Base-by-base conservation (phyloP, 2,329 filamentous ascomycete species). In the Dissoconium aciculare region DNA sequence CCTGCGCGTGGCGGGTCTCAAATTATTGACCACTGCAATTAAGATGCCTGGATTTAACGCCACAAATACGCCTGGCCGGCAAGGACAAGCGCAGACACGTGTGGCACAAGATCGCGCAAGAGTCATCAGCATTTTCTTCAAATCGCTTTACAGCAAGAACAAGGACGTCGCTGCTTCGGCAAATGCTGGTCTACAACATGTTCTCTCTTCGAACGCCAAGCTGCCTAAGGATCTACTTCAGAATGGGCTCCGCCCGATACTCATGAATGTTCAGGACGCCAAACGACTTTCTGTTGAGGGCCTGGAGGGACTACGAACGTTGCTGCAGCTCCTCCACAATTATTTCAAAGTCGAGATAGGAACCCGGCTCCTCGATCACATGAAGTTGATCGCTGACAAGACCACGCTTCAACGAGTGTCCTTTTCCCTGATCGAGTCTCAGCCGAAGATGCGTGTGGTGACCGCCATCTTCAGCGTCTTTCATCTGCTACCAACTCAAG, bases 341-440 rank as follows among this genome's bases (percentile, higher is more conserved):
- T 98, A 98, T 54, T 99, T 99, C 59, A 99, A 98, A 57, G 85
- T 95, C 1, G 89, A 98, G 52, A 98, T 99, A 32, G 91, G 89
- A 5, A 72, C 82, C 13, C 73, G 89, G 14, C 60, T 99, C n/a
- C 65, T 99, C 6, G 87, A 95, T 41, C 89, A 98, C 47, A 78
- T 94, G 57, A 87, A 87, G 50, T 71, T 77, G 8, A 84, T 98
- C 40, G 85, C 87, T 1, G 84, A 94, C 35, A 70, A 80, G 3
- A 67, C 64, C 30, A 69, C 74, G 10, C 62, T 95, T 42, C 85
- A 95, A 52, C 82, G 85, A 47, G 81, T 89, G 2, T 94, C 87
- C 0, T 98, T 98, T 55, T 85, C 78, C 2, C 76, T 94, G 43
- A 82, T 95, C 36, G 91, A 98, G 53, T 85, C 95, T 51, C 80